phyloP scores from a whole-genome alignment of 352 stramenopile genomes.

The Pythium folliculosum region DNA sequence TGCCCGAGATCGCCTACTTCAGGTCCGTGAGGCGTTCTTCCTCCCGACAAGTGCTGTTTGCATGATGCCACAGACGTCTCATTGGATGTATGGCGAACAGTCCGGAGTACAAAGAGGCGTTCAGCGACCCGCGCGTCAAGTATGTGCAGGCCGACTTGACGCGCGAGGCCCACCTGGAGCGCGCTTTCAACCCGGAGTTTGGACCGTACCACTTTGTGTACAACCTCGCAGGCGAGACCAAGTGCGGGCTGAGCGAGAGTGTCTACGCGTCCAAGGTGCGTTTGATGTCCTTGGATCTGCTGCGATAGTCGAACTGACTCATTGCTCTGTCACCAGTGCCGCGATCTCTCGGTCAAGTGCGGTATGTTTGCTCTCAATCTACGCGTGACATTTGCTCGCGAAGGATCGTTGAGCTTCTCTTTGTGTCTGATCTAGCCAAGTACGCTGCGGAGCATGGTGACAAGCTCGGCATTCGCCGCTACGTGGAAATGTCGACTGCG shows the following conservation, averaged over 20 bases:
- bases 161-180: constrained; percentile 74
- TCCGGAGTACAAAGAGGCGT: constrained; percentile 60
- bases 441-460: constrained; percentile 59
- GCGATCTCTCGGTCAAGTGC: constrained; percentile 82
- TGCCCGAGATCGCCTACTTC: constrained; percentile 89
- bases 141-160: constrained; percentile 86
- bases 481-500: constrained; percentile 85
- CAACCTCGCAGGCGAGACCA: constrained; percentile 85
- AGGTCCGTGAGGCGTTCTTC: constrained; percentile 30
- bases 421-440: constrained; percentile 14
- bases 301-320: no score
- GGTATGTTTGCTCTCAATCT: constrained; percentile 41
- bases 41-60: no score
- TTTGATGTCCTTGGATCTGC: background rate
- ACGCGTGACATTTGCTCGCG: background rate
- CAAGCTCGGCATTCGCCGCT: constrained; percentile 72
- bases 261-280: constrained; percentile 81
- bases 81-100: constrained; percentile 1
- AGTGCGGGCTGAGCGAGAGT: constrained; percentile 68
- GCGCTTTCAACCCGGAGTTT: constrained; percentile 69
- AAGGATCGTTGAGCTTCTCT: background rate
- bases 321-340: constrained; percentile 41
- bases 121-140: constrained; percentile 64
- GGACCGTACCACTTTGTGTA: constrained; percentile 85
- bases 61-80: no score